Evolutionary conservation across 768 basidiomycete genomes (phyloP), one percentile per base, ranked within the genome.

Genomic region (Amanita fuliginea): DNA sequence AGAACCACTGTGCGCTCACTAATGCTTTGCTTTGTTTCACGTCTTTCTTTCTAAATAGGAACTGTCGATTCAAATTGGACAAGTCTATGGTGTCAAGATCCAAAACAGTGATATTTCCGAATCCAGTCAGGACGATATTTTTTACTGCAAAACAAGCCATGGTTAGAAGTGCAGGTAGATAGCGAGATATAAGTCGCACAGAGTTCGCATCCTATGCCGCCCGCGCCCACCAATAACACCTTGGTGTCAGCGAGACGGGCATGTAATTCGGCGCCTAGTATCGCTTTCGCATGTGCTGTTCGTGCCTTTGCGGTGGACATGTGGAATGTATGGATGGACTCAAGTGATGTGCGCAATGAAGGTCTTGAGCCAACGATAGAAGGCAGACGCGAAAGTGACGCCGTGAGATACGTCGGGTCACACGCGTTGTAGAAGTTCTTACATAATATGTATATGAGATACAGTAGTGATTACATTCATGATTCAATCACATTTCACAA

Each of bases 11-110:
- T 35, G 26, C 34, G 22, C 80, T 37, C 52, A 91, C 93, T 67
- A 94, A 60, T 2, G 95, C 88, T 69, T 99, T 99, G 58, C 93
- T 86, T 60, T 96, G 88, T 61, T 96, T 96, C 49, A 99, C 86
- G 59, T 98, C 93, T 60, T 95, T 95, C 68, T 97, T 98, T 54
- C 79, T 78, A 69, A 99, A 99, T 35, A 99, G 71, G 64, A 98
- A 99, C 59, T 98, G 95, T 18, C 95, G 78, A 60, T 99, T 99
- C 46, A 98, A 72, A 63, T 99, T 99, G 43, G 92, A 95, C 37
- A 99, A 74, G 73, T 99, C 95, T 63, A 99, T 99, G 16, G 95
- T 99, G 67, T 99, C 95, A 54, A 99, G 75, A 67, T 99, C 95
- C 51, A 99, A 74, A 44, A 96, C 76, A 0, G 92, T 92, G 54